Base-by-base conservation (phyloP, 202 grass and related monocot genomes). In the Cymbopogon flexuosus region DNA sequence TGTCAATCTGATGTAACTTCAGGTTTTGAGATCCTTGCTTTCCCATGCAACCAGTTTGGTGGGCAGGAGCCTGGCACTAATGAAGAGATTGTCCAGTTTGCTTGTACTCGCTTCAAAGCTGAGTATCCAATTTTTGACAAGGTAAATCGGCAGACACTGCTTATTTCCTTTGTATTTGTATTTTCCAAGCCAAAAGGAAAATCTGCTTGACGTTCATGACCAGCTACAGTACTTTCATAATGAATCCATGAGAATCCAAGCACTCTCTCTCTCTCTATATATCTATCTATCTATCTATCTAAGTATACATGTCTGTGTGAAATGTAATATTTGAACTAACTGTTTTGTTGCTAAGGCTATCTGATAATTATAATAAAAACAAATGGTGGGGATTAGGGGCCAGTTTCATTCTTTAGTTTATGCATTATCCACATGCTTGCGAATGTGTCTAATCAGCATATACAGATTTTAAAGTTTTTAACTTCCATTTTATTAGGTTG, bases 81-180 rank as follows among this genome's bases (percentile, higher is more conserved):
- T 84, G 95, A 98, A 52, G 88, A 94, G 70, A 98, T 98, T 70
- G 62, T 98, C 70, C 81, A 98, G 79, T 94, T 98, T 89, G 95
- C 92, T 68, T 98, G 95, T 61, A 94, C 95, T 82, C 88, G 90
- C 84, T 98, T 98, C 79, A 94, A 94, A 73, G 95, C 92, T 0
- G 95, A 98, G 47, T 98, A 93, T 77, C 92, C 92, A 30, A 98
- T 98, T 80, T 97, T 98, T 10, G 95, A 98, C 82, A 98, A 98
- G 92, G 95, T 98, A 68, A 82, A 23, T 29, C 78, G 43, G 49
- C 8, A 2, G 19, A 62, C 15, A 52, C 0, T 15, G 70, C 1
- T 67, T 68, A 15, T 62, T 79, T 33, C 8, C 22, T 40, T 52
- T 8, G 10, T 5, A 27, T 36, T 42, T 58, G 10, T 84, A 42